Conservation (phyloP, 768 basidiomycete species). For the Cystobasidium onofrii region DNA sequence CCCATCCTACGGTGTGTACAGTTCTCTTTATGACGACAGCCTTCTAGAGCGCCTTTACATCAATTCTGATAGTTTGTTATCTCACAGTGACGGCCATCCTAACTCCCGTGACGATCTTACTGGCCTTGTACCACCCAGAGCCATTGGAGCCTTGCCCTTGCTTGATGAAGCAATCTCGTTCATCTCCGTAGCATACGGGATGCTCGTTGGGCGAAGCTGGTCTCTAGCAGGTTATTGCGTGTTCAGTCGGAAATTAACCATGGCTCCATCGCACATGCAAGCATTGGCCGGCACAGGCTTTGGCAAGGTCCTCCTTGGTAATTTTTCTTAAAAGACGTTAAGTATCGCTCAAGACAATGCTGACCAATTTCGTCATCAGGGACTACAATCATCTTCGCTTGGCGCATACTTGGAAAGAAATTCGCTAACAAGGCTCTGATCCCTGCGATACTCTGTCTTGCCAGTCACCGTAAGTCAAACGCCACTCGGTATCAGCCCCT, state of each 20-base stretch:
- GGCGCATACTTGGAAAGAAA: slow-evolving; percentile 78
- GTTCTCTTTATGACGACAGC: not conserved
- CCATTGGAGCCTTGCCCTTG: slow-evolving; percentile 95
- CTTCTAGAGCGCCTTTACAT: not conserved
- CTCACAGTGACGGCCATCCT: not conserved
- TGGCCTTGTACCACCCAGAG: slow-evolving; percentile 79
- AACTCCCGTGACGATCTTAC: slow-evolving; percentile 48
- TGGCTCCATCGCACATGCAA: slow-evolving; percentile 17
- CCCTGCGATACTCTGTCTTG: not conserved
- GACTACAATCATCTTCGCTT: slow-evolving; percentile 69
- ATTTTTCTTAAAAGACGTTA: not conserved
- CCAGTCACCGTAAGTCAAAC: not conserved
- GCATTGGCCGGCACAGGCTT: slow-evolving; percentile 46
- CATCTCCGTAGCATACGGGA: slow-evolving; percentile 70
- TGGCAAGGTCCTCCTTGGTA: not conserved
- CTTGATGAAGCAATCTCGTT: slow-evolving; percentile 96
- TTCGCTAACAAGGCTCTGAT: not conserved
- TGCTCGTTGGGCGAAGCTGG: slow-evolving; percentile 52
- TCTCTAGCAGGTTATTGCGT: slow-evolving; percentile 28
- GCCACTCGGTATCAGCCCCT: not conserved
- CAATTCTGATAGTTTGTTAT: not conserved
- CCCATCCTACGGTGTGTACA: not conserved
- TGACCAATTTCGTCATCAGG: slow-evolving; percentile 53
- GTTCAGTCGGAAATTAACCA: slow-evolving; percentile 16
- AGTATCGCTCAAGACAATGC: not conserved